These are phyloP conservation scores for Tricholoma hemisulphureum DNA, from an alignment of 768 basidiomycete species.

Conservation along the genomic window DNA sequence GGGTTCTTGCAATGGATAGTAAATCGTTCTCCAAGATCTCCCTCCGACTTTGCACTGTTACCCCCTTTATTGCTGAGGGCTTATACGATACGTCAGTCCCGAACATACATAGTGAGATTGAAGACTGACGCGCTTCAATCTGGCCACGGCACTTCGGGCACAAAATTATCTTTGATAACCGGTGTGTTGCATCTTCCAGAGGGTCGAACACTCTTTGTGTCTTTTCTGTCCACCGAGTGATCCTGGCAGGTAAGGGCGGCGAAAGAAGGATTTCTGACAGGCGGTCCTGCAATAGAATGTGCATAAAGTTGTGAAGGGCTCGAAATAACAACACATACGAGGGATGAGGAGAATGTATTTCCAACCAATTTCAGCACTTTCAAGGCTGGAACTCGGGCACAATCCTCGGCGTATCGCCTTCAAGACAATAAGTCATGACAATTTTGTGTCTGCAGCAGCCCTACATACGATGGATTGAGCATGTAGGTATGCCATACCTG, in stretches of 20 bases:
- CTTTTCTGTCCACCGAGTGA: not conserved
- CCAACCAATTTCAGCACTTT: not conserved
- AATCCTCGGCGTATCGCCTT: constrained; percentile 19
- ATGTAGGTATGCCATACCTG: constrained; percentile 21
- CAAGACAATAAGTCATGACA: not conserved
- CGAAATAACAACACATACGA: not conserved
- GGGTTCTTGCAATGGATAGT: constrained; percentile 1
- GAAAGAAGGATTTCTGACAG: not conserved
- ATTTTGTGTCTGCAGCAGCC: not conserved
- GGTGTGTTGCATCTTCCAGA: constrained; percentile 9
- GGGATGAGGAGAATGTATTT: not conserved
- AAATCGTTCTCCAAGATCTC: constrained; percentile 10
- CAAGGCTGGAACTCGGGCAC: constrained; percentile 10
- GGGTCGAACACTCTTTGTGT: constrained; percentile 9
- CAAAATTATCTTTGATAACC: constrained; percentile 3
- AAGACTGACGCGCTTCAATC: constrained; percentile 4
- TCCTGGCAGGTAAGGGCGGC: constrained; percentile 1
- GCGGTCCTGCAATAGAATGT: not conserved
- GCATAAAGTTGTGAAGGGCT: not conserved
- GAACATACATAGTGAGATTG: not conserved
- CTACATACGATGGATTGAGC: constrained; percentile 17
- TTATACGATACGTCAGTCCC: not conserved
- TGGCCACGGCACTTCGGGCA: constrained; percentile 8
- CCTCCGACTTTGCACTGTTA: no score
- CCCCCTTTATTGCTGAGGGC: no score